These are phyloP conservation scores for Hura crepitans DNA, from an alignment of 441 rosid genomes.

Conservation along the genomic window DNA sequence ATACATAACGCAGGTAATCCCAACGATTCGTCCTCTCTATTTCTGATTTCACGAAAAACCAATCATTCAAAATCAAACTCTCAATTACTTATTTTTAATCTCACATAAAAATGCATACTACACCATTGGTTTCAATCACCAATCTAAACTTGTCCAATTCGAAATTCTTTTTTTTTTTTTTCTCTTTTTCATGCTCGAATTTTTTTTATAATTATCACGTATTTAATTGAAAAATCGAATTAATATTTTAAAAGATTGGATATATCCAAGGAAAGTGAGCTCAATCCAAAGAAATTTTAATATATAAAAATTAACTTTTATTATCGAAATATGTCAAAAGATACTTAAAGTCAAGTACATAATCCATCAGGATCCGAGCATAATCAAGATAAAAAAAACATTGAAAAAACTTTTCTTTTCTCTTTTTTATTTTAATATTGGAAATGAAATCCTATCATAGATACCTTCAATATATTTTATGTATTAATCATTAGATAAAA, in stretches of 20 bases:
- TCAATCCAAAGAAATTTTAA: no score
- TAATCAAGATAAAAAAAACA: not conserved
- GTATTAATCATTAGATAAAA: no score
- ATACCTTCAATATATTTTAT: no score
- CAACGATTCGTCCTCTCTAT: slow-evolving; percentile 26
- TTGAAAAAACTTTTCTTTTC: not conserved
- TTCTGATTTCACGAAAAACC: slow-evolving; percentile 18
- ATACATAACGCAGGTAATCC: slow-evolving; percentile 30
- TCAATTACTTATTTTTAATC: slow-evolving; percentile 7
- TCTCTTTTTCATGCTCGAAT: slow-evolving; percentile 31
- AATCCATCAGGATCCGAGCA: no score
- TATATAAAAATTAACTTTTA: no score
- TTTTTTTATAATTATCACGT: no score
- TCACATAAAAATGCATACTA: slow-evolving; percentile 27
- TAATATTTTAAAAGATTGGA: no score
- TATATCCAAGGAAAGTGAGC: no score
- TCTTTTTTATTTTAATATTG: not conserved
- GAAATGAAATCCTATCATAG: not conserved
- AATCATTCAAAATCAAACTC: slow-evolving; percentile 25
- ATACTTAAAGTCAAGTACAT: no score
- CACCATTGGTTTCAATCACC: slow-evolving; percentile 16
- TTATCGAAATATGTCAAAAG: no score
- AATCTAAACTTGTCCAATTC: slow-evolving; percentile 5
- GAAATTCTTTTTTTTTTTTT: slow-evolving; percentile 6
- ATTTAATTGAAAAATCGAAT: no score